These are phyloP conservation scores for Trichoderma atrobrunneum DNA, from an alignment of 2,329 filamentous ascomycete genomes.

Conservation along the genomic window DNA sequence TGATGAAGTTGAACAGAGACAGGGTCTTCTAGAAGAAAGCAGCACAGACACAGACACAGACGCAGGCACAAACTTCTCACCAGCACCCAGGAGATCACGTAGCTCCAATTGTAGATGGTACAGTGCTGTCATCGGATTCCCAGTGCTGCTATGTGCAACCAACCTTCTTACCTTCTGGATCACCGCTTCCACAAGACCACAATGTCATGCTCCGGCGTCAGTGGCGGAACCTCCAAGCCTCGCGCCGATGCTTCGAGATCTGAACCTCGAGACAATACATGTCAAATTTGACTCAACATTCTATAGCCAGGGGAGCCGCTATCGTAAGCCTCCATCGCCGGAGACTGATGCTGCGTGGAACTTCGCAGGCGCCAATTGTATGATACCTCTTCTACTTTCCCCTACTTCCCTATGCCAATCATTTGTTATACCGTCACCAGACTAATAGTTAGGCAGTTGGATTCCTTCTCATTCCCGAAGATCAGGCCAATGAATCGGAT, in stretches of 20 bases:
- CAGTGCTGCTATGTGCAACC: background rate
- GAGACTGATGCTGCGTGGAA: background rate
- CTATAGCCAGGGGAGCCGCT: background rate
- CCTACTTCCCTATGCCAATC: background rate
- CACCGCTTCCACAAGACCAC: background rate
- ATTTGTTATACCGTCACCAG: background rate
- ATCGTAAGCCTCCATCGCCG: background rate
- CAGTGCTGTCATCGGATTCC: background rate
- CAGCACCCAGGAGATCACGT: background rate
- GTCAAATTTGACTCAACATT: background rate
- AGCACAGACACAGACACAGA: background rate
- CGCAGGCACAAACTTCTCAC: background rate
- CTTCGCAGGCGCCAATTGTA: background rate
- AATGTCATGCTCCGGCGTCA: background rate
- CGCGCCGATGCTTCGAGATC: background rate
- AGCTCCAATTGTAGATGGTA: background rate
- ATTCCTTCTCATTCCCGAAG: background rate
- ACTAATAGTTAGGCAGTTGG: background rate
- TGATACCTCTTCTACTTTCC: background rate
- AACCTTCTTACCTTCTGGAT: background rate
- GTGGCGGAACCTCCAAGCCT: background rate
- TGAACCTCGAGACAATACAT: background rate
- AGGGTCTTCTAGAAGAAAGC: background rate
- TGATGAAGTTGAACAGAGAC: background rate
- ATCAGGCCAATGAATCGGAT: background rate